A percentile compares a stretch with the other conserved stretches of the same genome.
Evolutionary conservation across 129 eudicot species (phyloP).

Genomic region (Pseudognaphalium luteoalbum): DNA sequence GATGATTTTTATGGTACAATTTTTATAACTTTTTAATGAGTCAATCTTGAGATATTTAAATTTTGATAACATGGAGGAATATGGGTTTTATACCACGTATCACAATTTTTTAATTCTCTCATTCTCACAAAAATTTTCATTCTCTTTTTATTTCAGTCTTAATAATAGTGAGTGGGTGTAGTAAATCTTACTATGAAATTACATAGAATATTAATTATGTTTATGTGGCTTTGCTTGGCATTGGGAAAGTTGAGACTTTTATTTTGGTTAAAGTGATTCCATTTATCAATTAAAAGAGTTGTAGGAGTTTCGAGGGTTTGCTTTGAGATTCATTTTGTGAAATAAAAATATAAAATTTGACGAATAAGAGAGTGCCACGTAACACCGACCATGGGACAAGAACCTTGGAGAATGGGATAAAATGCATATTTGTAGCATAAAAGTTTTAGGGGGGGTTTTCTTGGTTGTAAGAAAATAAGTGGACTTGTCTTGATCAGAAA

Average conservation of each 20-base stretch:
- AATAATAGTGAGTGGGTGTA: too few relatives aligned
- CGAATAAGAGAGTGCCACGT: conserved; percentile 38
- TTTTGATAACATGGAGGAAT: too few relatives aligned
- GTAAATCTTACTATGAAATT: neutral
- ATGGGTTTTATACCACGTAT: too few relatives aligned
- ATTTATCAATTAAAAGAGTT: conserved; percentile 15
- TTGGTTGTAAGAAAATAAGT: conserved; percentile 2
- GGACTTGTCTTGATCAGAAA: neutral
- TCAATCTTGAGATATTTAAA: too few relatives aligned
- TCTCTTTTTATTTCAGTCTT: too few relatives aligned
- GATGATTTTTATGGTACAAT: too few relatives aligned
- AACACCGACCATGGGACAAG: conserved; percentile 39
- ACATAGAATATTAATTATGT: neutral
- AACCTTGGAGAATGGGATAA: conserved; percentile 24
- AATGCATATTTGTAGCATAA: conserved; percentile 5
- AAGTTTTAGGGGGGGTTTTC: neutral
- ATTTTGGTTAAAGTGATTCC: conserved; percentile 23
- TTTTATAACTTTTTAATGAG: too few relatives aligned
- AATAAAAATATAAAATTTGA: conserved; percentile 9
- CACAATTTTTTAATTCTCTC: too few relatives aligned
- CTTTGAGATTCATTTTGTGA: conserved; percentile 10
- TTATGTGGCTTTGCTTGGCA: conserved; percentile 4
- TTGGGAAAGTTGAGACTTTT: conserved; percentile 20
- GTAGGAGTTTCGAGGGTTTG: conserved; percentile 19
- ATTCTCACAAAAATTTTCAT: too few relatives aligned